Evolutionary conservation across 352 stramenopile species (phyloP).

Genomic region (Globisporangium okanoganense): DNA sequence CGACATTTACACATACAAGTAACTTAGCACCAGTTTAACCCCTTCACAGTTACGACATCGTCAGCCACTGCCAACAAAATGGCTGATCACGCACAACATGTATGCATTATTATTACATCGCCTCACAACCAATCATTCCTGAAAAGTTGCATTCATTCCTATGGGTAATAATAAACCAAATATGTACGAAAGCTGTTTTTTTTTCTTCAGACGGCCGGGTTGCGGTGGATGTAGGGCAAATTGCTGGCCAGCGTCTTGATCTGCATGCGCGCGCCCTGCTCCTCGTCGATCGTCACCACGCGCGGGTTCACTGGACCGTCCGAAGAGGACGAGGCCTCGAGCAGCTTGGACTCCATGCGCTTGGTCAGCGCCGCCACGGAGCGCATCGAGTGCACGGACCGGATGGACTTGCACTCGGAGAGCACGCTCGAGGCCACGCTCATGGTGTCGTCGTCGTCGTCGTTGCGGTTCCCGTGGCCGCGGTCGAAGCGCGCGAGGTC

Average conservation of each 20-base stretch:
- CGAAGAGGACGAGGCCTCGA: conserved; percentile 14
- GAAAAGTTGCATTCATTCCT: no score
- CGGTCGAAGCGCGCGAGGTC: conserved; percentile 45
- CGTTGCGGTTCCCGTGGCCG: conserved; percentile 10
- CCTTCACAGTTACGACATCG: no score
- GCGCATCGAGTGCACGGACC: conserved; percentile 77
- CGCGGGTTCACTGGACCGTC: conserved; percentile 60
- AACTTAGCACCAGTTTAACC: no score
- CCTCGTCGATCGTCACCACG: conserved; percentile 88
- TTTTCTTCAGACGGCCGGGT: conserved; percentile 93
- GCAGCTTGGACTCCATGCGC: conserved; percentile 69
- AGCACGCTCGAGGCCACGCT: conserved; percentile 75
- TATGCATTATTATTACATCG: no score
- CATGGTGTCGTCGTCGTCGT: conserved; percentile 57
- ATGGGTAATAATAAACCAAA: no score
- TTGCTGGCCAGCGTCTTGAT: conserved; percentile 90
- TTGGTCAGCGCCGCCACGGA: conserved; percentile 73
- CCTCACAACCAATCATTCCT: no score
- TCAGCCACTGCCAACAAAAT: no score
- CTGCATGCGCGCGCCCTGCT: conserved; percentile 79
- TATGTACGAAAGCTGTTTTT: no score
- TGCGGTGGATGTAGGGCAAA: conserved; percentile 93
- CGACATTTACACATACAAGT: no score
- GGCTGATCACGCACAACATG: no score
- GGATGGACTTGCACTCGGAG: conserved; percentile 85